Evolutionary conservation across 768 basidiomycete genomes (phyloP), one percentile per base, ranked within the genome.

Genomic region (Gautieria morchelliformis): DNA sequence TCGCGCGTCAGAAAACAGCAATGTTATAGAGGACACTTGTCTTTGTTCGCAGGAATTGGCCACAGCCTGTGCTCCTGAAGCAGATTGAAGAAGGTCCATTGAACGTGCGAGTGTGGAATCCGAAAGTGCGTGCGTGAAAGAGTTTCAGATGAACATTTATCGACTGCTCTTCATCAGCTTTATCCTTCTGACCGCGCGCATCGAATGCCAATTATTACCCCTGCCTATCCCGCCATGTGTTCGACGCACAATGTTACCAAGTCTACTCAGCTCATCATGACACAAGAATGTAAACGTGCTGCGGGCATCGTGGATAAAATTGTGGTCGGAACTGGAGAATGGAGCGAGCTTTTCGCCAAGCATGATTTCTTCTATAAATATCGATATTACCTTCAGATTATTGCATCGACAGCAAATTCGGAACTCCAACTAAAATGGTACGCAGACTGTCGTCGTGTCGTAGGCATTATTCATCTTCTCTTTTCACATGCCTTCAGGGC

Each of bases 121-220:
- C 96, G 2, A 91, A 87, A 76, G 93, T 89, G 65, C 19, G 73
- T 44, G 1, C 27, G n/a, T 47, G 9, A 35, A 52, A n/a, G 27
- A 27, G 19, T 41, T 45, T 30, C n/a, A 19, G 42, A 44, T n/a
- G 14, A 44, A 17, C n/a, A 17, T 22, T n/a, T 44, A 22, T 65
- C 9, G 53, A 66, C 46, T 41, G 51, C n/a, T 40, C 20, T 59
- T n/a, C 41, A 52, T 32, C 24, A 94, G 89, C 70, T 96, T 55
- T 97, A 95, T 69, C 93, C 93, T 5, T 82, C 82, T 59, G 93
- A 97, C 70, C 79, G 89, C 58, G 81, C 89, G n/a, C 96, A 99
- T 72, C 81, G 92, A 62, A 98, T 98, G 96, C 96, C 96, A 12
- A 97, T 99, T 66, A 98, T 99, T 64, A 99, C 96, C 1, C 96